phyloP scores from a whole-genome alignment of 345 rosid genomes.

The Heritiera littoralis region DNA sequence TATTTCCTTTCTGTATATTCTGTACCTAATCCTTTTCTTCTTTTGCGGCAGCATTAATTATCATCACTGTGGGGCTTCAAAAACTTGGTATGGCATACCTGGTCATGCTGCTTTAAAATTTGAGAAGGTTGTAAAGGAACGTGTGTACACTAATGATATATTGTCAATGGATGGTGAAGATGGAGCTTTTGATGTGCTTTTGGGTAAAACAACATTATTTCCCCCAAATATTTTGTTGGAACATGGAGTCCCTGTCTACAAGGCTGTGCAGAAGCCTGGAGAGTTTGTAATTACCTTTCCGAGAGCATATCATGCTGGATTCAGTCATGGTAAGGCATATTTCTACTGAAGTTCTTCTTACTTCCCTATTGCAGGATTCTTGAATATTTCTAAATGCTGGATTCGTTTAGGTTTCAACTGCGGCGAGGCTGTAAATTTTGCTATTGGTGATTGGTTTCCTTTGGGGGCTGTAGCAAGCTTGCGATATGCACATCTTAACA shows the following conservation, averaged over 20 bases:
- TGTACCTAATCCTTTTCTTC: not conserved
- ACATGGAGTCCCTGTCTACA: conserved; percentile 87
- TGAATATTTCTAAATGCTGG: conserved; percentile 18
- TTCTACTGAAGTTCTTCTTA: not conserved
- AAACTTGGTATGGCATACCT: conserved; percentile 99
- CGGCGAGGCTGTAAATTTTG: conserved; percentile 99
- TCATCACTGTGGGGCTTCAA: conserved; percentile 98
- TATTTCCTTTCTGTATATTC: conserved; percentile 10
- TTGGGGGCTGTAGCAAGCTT: conserved; percentile 89
- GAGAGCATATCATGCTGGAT: conserved; percentile 98
- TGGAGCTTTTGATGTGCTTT: conserved; percentile 95
- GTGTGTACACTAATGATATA: conserved; percentile 78
- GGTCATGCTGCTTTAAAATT: conserved; percentile 90
- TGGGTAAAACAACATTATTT: conserved; percentile 96
- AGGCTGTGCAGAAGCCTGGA: conserved; percentile 98
- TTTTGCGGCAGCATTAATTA: conserved; percentile 77
- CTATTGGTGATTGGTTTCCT: conserved; percentile 96
- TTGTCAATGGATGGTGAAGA: conserved; percentile 77
- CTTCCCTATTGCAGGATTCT: not conserved
- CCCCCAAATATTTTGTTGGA: conserved; percentile 88
- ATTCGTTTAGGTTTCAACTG: conserved; percentile 85
- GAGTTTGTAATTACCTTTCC: conserved; percentile 92
- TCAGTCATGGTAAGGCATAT: conserved; percentile 79
- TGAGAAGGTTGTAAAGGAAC: conserved; percentile 88
- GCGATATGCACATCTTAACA: conserved; percentile 88